Evolutionary conservation across 352 stramenopile genomes (phyloP).

Genomic region (Pythium phragmiticola): DNA sequence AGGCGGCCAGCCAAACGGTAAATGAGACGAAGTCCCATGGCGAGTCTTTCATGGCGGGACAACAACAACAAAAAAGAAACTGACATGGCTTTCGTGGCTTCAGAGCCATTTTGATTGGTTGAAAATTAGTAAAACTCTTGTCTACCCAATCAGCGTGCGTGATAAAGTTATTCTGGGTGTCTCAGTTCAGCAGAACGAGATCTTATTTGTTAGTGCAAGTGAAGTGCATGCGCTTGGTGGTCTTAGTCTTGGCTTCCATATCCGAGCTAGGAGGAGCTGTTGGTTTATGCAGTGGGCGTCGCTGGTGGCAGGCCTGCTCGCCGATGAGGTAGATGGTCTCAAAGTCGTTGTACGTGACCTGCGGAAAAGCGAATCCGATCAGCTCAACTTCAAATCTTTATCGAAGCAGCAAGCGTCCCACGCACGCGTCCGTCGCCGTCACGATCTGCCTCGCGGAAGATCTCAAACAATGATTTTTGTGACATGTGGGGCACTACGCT

Average conservation of each 20-base stretch:
- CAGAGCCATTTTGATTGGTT: constrained; percentile 10
- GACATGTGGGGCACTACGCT: constrained; percentile 41
- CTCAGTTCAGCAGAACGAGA: not conserved
- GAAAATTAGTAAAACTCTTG: not conserved
- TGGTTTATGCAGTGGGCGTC: not conserved
- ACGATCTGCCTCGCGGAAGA: constrained; percentile 57
- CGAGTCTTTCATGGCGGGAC: not conserved
- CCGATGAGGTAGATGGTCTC: constrained; percentile 57
- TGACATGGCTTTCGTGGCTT: constrained; percentile 11
- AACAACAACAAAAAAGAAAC: constrained; percentile 8
- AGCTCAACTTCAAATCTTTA: no score
- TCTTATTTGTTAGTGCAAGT: not conserved
- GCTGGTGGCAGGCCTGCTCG: constrained; percentile 27
- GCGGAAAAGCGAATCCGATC: not conserved
- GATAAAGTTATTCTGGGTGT: not conserved
- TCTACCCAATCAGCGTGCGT: constrained; percentile 6
- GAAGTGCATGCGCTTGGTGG: not conserved
- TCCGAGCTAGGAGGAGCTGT: not conserved
- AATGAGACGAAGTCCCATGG: not conserved
- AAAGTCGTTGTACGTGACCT: constrained; percentile 73
- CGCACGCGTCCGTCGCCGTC: constrained; percentile 53
- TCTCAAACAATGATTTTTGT: constrained; percentile 29
- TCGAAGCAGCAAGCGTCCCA: not conserved
- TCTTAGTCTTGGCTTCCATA: not conserved
- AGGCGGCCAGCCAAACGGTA: not conserved